Evolutionary conservation across 768 basidiomycete genomes (phyloP).

Genomic region (Kwoniella sp.): DNA sequence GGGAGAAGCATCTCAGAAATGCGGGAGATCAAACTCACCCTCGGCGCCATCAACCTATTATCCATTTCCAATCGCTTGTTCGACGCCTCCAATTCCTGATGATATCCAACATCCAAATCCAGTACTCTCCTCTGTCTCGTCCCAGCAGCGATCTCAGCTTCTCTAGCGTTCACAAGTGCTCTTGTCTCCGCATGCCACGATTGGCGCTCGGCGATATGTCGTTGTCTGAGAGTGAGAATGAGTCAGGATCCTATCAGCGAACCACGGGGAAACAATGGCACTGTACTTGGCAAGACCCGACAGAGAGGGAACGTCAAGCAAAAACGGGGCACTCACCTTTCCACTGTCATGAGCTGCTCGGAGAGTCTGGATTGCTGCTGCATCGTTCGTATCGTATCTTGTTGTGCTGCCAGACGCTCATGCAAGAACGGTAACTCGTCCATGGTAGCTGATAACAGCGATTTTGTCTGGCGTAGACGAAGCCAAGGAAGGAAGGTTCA

Average conservation of each 20-base stretch:
- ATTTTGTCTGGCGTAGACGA: conserved; percentile 23
- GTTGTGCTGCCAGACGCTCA: conserved; percentile 40
- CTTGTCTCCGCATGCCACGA: conserved; percentile 44
- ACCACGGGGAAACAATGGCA: background rate
- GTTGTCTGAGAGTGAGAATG: conserved; percentile 24
- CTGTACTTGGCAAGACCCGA: background rate
- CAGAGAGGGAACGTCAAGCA: too few species aligned
- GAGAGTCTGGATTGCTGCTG: conserved; percentile 41
- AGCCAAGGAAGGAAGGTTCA: background rate
- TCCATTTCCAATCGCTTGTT: conserved; percentile 54
- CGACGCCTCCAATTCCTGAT: conserved; percentile 50
- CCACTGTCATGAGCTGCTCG: conserved; percentile 31
- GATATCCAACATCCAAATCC: conserved; percentile 51
- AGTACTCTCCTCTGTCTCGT: conserved; percentile 35
- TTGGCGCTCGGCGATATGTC: conserved; percentile 41
- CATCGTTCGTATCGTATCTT: conserved; percentile 43
- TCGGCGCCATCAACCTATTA: conserved; percentile 50
- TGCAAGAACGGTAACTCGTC: conserved; percentile 41
- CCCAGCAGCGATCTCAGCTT: conserved; percentile 45
- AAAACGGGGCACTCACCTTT: conserved; percentile 39
- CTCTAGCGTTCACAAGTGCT: conserved; percentile 34
- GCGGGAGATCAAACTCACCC: conserved; percentile 27
- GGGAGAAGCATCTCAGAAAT: background rate
- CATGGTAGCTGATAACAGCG: conserved; percentile 28
- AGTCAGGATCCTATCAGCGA: background rate